These are phyloP conservation scores for Phytophthora aleatoria DNA, from an alignment of 352 stramenopile genomes.

Conservation along the genomic window DNA sequence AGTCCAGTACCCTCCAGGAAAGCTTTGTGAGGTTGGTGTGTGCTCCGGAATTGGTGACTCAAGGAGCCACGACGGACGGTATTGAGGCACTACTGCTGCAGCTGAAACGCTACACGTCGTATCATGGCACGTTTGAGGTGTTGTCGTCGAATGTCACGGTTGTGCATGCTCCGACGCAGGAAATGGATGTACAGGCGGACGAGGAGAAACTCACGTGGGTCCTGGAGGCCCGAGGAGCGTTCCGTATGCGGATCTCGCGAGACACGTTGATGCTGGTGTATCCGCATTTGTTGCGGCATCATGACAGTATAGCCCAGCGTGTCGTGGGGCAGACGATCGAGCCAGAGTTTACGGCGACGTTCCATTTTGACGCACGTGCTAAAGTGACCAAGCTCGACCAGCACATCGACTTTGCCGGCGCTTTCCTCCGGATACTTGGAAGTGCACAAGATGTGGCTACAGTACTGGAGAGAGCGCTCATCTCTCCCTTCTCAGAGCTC, in stretches of 20 bases:
- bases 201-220: constrained; percentile 39
- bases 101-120: constrained; percentile 75
- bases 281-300: constrained; percentile 58
- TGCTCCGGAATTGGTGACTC: constrained; percentile 34
- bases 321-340: constrained; percentile 68
- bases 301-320: constrained; percentile 50
- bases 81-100: constrained; percentile 57
- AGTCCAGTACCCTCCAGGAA: constrained; percentile 61
- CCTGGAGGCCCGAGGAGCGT: constrained; percentile 37
- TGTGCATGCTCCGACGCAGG: constrained; percentile 29
- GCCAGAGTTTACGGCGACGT: constrained; percentile 48
- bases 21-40: constrained; percentile 59
- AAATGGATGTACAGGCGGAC: constrained; percentile 3
- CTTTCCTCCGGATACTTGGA: constrained; percentile 53
- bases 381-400: constrained; percentile 67
- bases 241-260: constrained; percentile 62
- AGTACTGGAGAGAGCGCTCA: constrained; percentile 52
- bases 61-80: constrained; percentile 39
- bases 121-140: constrained; percentile 62
- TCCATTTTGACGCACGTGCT: constrained; percentile 58
- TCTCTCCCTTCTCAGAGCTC: constrained; percentile 61
- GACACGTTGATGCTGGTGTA: constrained; percentile 78
- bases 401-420: constrained; percentile 57
- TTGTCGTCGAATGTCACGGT: constrained; percentile 20
- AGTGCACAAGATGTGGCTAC: constrained; percentile 37